Base-by-base conservation (phyloP, 768 basidiomycete genomes). In the Hypholoma fasciculare region DNA sequence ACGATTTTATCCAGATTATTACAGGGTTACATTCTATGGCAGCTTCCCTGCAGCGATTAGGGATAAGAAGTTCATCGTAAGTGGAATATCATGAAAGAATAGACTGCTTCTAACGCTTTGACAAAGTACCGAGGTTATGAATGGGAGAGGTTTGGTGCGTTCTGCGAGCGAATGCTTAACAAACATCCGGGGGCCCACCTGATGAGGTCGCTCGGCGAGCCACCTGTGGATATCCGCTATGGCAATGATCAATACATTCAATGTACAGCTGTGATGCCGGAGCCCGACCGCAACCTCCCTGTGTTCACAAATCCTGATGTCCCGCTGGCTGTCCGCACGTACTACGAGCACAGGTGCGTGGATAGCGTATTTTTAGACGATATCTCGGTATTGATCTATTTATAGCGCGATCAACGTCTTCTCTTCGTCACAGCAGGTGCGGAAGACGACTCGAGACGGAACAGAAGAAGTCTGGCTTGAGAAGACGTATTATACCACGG, bases 21-120 rank as follows among this genome's bases (percentile, higher is more conserved):
- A 95, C 78, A 82, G 93, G 48, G 92, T 98, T 37, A 89, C 90
- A 4, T 98, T 95, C 75, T 97, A 88, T 72, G 96, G 96, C 23
- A 91, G 88, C 64, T 96, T 96, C 76, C 94, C 94, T 0, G 82
- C 76, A 17, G 92, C 92, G 16, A 84, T 96, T 40, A 83, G 89
- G 55, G 86, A 90, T 65, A 96, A 96, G 71, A 91, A 94, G 57
- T 98, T 95, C 74, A 88, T 96, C 59, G 93, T 95, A 72, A 59
- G 82, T 78, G 26, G 19, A 14, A 3, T 34, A 7, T 34, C 9
- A 9, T 34, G 30, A 34, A 6, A 9, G n/a, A 17, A 13, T 42
- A 47, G 17, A 12, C 12, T 13, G 11, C 12, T 27, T 47, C 51
- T 52, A 30, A 49, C 49, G 51, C 38, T 63, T 60, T 47, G n/a